Base-by-base conservation (phyloP, 495 filamentous ascomycete species). In the Lophium mytilinum region DNA sequence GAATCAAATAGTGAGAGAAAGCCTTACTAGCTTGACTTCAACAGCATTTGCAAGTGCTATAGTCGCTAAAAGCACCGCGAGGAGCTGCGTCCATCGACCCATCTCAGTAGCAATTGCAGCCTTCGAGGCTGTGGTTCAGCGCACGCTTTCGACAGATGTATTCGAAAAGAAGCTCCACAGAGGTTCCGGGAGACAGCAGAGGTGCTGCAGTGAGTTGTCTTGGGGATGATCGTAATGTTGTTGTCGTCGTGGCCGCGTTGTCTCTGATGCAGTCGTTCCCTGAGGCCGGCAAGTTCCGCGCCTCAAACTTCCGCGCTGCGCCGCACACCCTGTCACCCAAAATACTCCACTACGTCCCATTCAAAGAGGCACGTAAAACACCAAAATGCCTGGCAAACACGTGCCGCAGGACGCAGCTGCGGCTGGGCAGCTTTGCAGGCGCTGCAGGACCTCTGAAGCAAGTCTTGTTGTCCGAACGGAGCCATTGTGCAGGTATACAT, bases 401-500 rank as follows among this genome's bases (percentile, higher is more conserved):
- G 18, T 52, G 15, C 7, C 33, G 14, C 24, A 52, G 34, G 34
- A 52, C 11, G 18, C 14, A 8, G 57, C 24, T 37, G 41, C 47
- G 24, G 51, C 41, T 5, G 58, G 54, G 9, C 53, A 65, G 50
- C 37, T 36, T 37, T 72, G 70, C 52, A 49, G 65, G 11, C 53
- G 68, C 21, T 72, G 70, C 56, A 63, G 58, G 43, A 53, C 58
- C 8, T 52, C 56, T 17, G 30, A 56, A 17, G 40, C 68, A 18
- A 45, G 49, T 37, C 63, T 72, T 42, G 64, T 66, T 3, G 67
- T 73, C 9, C 68, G 71, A 34, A 62, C 57, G 5, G 71, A 73
- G 53, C 69, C 71, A 21, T 58, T 73, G 9, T 74, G 69, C 62
- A 18, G 53, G 66, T 67, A 49, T 50, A n/a, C 43, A 15, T n/a